Base-by-base conservation (phyloP, 1,284 basidiomycete genomes). In the Moesziomyces antarcticus region DNA sequence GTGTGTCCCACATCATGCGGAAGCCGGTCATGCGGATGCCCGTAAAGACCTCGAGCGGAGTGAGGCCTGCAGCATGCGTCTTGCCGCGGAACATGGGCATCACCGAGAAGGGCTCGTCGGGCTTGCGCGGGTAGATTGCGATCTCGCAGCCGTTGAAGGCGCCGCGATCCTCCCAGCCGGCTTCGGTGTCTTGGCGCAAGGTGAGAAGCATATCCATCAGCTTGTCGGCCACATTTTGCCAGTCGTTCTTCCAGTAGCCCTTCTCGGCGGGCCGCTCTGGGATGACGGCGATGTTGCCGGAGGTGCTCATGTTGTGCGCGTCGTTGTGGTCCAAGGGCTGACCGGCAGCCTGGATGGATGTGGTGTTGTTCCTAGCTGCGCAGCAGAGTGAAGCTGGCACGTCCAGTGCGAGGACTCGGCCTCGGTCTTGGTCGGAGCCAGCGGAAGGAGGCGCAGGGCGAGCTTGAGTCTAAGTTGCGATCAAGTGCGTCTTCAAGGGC, bases 1-100 rank as follows among this genome's bases (percentile, higher is more conserved):
- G 61, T 1, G 57, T 58, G 50, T 79, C 77, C 75, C 75, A 79
- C 56, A 79, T 73, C 63, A 75, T 68, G 1, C 77, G 62, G 43
- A 64, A 78, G 16, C 68, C 57, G 3, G 70, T 61, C 50, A 71
- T 55, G n/a, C 74, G 63, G 21, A 79, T 78, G 33, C 67, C 77
- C 0, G 59, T 59, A 25, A 78, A 73, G 22, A 76, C 64, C 35
- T 79, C 75, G 44, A 77, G 61, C 16, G 77, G 73, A 3, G 68
- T 75, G 18, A 67, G 41, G 2, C 57, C 67, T 0, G 60, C 27
- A 9, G 65, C 57, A 16, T 59, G 50, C 33, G 60, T 63, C 57
- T 71, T 67, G 60, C 73, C 73, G 14, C 59, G 63, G 37, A 75
- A 71, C 57, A 68, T 65, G 60, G 73, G 73, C 64, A 75, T 60